Percentiles rank a stretch among this genome's conserved stretches.
Conservation (phyloP, 768 basidiomycete genomes). For the Boletus edulis region DNA sequence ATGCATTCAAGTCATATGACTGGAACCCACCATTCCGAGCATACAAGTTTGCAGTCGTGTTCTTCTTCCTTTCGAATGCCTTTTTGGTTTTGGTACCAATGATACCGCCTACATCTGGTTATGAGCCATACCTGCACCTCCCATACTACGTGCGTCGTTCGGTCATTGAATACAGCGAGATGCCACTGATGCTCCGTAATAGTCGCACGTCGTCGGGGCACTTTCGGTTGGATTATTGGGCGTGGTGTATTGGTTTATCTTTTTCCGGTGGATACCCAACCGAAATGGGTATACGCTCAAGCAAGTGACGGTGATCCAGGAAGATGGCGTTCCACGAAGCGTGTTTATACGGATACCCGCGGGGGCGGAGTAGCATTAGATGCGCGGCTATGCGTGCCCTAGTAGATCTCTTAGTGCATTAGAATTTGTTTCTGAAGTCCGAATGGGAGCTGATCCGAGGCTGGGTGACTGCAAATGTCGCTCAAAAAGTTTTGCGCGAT, state of each 20-base stretch:
- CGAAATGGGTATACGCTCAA: slow-evolving; percentile 47
- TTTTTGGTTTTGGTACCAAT: slow-evolving; percentile 63
- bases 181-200: neutral
- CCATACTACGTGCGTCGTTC: slow-evolving; percentile 63
- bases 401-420: too few species aligned
- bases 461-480: too few species aligned
- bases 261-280: slow-evolving; percentile 49
- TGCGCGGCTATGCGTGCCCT: too few species aligned
- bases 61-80: slow-evolving; percentile 65
- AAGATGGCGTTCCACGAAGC: slow-evolving; percentile 56
- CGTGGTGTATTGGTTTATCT: slow-evolving; percentile 54
- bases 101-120: slow-evolving; percentile 55
- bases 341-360: slow-evolving; percentile 42
- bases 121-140: slow-evolving; percentile 51
- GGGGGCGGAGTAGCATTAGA: too few species aligned
- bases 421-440: slow-evolving; percentile 2
- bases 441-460: slow-evolving; percentile 6
- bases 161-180: too few species aligned
- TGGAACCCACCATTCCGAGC: slow-evolving; percentile 71
- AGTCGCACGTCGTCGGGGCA: slow-evolving; percentile 53
- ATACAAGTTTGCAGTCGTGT: slow-evolving; percentile 43
- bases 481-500: slow-evolving; percentile 10
- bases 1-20: slow-evolving; percentile 38
- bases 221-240: slow-evolving; percentile 49
- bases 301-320: slow-evolving; percentile 46